Base-by-base conservation (phyloP, 2,329 filamentous ascomycete genomes). In the Trichoderma breve region DNA sequence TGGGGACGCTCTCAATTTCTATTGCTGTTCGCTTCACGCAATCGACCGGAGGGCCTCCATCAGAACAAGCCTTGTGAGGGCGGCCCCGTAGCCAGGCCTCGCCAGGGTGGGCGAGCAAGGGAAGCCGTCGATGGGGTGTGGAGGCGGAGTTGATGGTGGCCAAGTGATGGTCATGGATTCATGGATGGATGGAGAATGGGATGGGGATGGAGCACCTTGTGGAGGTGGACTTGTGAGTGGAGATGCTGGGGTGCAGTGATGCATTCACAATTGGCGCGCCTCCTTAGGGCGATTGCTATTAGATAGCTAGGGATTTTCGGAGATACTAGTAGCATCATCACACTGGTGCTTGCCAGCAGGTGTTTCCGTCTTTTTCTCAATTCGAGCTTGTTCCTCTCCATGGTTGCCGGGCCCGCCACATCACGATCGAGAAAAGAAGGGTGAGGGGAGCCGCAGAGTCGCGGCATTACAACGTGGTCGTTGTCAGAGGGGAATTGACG, bases 241-340 rank as follows among this genome's bases (percentile, higher is more conserved):
- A 69, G 71, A 69, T 62, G 58, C 71, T 72, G 64, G 71, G 64
- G 71, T 68, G 64, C 71, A 71, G 64, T 68, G 47, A 69, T 72
- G 71, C 71, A 63, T 34, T 47, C 62, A 53, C 64, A 63, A 72
- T 72, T 72, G 71, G 71, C 15, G 71, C 71, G 64, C 58, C 28
- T 72, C 57, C 39, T 69, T 64, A 62, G 62, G 55, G 47, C 62
- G 51, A 70, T 62, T 70, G 64, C 71, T 47, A 47, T 60, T 15
- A 63, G 58, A 63, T 55, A 30, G 65, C 47, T 67, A 67, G 62
- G 62, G 69, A 60, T 65, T 66, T 58, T 65, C 69, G 69, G 69
- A 71, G 70, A 71, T 71, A 63, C 68, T 63, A 71, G 68, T 61
- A 63, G 47, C 26, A 71, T 55, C 68, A 71, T 43, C 60, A 64